A percentile compares a stretch with the other conserved stretches of the same genome.
These are phyloP conservation scores for Carex scoparia DNA, from an alignment of 176 grass and related monocot genomes.

Conservation along the genomic window DNA sequence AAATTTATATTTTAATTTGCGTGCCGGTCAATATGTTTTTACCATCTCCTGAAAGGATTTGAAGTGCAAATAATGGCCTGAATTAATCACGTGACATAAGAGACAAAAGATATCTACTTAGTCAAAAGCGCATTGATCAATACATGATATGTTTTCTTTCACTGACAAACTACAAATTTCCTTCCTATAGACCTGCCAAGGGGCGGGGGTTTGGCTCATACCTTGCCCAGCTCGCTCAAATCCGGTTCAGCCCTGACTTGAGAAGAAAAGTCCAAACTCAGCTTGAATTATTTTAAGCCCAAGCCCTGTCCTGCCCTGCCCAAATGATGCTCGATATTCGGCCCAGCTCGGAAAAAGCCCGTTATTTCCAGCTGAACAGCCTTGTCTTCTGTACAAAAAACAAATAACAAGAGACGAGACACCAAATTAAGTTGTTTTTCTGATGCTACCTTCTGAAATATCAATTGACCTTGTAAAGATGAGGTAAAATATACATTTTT, in stretches of 20 bases:
- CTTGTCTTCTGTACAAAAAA: not conserved
- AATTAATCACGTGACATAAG: not conserved
- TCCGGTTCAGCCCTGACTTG: not conserved
- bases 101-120: not conserved
- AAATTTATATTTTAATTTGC: not conserved
- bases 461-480: not conserved
- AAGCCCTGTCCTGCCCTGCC: not conserved
- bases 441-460: not conserved
- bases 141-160: not conserved
- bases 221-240: not conserved
- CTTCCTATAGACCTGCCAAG: not conserved
- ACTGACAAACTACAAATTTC: not conserved
- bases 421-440: not conserved
- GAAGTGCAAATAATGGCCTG: not conserved
- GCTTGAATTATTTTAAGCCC: not conserved
- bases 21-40: not conserved
- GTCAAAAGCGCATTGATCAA: not conserved
- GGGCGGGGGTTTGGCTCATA: not conserved
- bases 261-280: not conserved
- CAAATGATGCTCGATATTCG: not conserved
- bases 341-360: not conserved
- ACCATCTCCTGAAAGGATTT: not conserved
- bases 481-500: not conserved
- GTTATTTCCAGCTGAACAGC: not conserved
- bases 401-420: not conserved